phyloP scores from a whole-genome alignment of 306 rosid species.

The Malus asiatica region DNA sequence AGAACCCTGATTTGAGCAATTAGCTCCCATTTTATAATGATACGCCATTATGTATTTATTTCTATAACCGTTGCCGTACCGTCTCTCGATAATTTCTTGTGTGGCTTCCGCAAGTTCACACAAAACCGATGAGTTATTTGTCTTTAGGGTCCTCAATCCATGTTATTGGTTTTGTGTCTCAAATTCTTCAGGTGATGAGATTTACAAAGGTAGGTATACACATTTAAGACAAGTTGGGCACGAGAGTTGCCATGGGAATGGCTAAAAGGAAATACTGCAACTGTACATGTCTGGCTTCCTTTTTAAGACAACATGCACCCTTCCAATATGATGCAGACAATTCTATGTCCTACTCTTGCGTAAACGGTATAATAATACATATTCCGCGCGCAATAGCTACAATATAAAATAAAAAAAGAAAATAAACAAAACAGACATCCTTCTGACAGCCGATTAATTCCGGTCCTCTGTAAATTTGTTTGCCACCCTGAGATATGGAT shows the following conservation, averaged over 20 bases:
- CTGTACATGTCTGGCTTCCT: slow-evolving; percentile 20
- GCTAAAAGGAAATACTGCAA: not conserved
- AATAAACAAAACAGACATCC: slow-evolving; percentile 17
- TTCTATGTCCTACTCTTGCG: slow-evolving; percentile 44
- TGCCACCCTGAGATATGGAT: slow-evolving; percentile 14
- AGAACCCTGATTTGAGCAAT: too few relatives aligned
- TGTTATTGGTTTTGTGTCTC: too few relatives aligned
- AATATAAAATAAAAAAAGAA: slow-evolving; percentile 16
- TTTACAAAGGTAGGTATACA: not conserved
- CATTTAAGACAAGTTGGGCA: not conserved
- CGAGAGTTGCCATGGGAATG: not conserved
- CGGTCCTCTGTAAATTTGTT: too few relatives aligned
- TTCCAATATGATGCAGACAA: slow-evolving; percentile 28
- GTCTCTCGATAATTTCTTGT: too few relatives aligned
- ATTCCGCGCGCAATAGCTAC: slow-evolving; percentile 30
- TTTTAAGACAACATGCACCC: slow-evolving; percentile 8
- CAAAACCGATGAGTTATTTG: too few relatives aligned
- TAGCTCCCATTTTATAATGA: too few relatives aligned
- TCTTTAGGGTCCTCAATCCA: too few relatives aligned
- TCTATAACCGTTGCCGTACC: too few relatives aligned
- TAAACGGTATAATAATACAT: slow-evolving; percentile 9
- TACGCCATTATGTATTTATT: too few relatives aligned
- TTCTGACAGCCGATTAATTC: not conserved
- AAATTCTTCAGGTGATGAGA: not conserved
- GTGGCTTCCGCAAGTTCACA: too few relatives aligned